Base-by-base conservation (phyloP, 2,329 filamentous ascomycete genomes). In the Harringtonia lauricola region DNA sequence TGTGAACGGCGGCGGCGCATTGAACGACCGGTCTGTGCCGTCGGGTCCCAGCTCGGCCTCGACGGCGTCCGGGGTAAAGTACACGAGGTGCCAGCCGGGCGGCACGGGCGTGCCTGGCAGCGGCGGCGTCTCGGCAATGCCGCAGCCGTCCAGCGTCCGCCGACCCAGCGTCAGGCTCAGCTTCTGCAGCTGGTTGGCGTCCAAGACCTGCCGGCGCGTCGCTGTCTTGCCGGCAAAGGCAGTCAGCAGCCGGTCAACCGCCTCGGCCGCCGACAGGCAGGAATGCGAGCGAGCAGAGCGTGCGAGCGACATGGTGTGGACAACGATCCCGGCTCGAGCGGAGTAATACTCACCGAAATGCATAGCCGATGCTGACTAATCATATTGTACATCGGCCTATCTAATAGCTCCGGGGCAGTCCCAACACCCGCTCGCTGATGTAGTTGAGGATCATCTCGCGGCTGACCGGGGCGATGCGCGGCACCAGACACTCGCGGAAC, bases 381-480 rank as follows among this genome's bases (percentile, higher is more conserved):
- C n/a, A n/a, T n/a, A n/a, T n/a, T n/a, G n/a, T n/a, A n/a, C n/a
- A n/a, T n/a, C n/a, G n/a, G n/a, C 24, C 24, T 10, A 6, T 10
- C 24, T 26, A 26, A 26, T 26, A 26, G 10, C 24, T 26, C 24
- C 24, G 24, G 7, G 24, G 24, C 6, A 26, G 24, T 7, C 69
- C 63, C n/a, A 86, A 59, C 0, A 76, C 81, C 62, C 76, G 83
- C 57, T 86, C 81, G 3, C 72, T 70, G 13, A 86, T 72, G 57
- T 79, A 86, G 51, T 86, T 86, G 65, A 84, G 64, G 42, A 86
- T 83, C 83, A 86, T 86, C 63, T 86, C 83, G 49, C 78, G 59
- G 45, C 74, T 79, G 0, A 83, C 70, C 0, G 78, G 79, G 10
- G 79, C 77, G 42, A 83, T 77, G 10, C 79, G 61, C 3, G 79